Base-by-base conservation (phyloP, 2,329 filamentous ascomycete genomes). In the Whalleya microplaca region DNA sequence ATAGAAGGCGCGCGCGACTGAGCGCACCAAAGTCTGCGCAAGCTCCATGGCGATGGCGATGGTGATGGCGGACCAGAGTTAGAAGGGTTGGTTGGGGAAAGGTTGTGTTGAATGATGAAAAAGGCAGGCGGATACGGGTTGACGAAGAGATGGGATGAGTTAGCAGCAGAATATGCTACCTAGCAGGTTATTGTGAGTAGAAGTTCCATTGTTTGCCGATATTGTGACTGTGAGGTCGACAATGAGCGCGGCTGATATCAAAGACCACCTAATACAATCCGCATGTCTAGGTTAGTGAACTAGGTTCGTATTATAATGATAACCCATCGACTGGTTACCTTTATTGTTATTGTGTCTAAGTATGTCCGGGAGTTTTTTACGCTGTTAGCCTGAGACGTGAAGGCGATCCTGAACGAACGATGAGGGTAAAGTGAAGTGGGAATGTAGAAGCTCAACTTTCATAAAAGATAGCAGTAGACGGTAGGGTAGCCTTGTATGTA, bases 11-110 rank as follows among this genome's bases (percentile, higher is more conserved):
- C 91, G 90, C 59, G 85, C 87, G 51, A 91, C 90, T 51, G 88
- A 95, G 74, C 93, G 91, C 69, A 98, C 86, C 63, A 98, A 86
- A 41, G 88, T 88, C 72, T 92, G 79, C n/a, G 82, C 80, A 58
- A 84, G 73, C 72, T 84, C 81, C 79, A 83, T 81, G 37, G 48
- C 50, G 45, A 32, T 37, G 12, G 12, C 5, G 27, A 29, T 29
- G 16, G n/a, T n/a, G n/a, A n/a, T n/a, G n/a, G n/a, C n/a, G n/a
- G n/a, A n/a, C n/a, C n/a, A n/a, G n/a, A n/a, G n/a, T n/a, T n/a
- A n/a, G n/a, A n/a, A n/a, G n/a, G n/a, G n/a, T n/a, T n/a, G n/a
- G n/a, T n/a, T n/a, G 32, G n/a, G 18, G 14, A 16, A 16, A 16
- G 9, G 32, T 37, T 29, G 27, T 29, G 27, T 29, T 29, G 27